These are phyloP conservation scores for Fusarium pilosicola DNA, from an alignment of 2,329 filamentous ascomycete genomes.

Conservation along the genomic window DNA sequence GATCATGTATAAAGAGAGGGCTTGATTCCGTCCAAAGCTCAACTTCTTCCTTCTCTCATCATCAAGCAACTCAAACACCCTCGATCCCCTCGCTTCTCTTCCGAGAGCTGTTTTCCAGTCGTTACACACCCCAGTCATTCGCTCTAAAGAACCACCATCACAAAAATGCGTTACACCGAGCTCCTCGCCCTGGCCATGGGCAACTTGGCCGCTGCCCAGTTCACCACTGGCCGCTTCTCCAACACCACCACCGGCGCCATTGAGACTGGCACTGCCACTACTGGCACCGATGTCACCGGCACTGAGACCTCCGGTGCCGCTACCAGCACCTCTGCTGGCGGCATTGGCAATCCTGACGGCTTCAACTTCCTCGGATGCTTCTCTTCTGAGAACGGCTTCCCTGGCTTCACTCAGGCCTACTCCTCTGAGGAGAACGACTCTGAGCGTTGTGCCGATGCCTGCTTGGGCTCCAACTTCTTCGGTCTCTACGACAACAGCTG, in stretches of 20 bases:
- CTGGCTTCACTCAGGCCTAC: slow-evolving; percentile 33
- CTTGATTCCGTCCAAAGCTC: slow-evolving; percentile 27
- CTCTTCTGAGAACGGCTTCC: slow-evolving; percentile 43
- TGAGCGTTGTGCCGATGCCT: slow-evolving; percentile 38
- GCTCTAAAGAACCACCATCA: slow-evolving; percentile 30
- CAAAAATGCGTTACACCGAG: slow-evolving; percentile 44
- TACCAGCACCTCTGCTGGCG: slow-evolving; percentile 5
- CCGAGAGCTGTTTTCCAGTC: slow-evolving; percentile 45
- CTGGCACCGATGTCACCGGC: not conserved
- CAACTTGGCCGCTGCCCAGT: slow-evolving; percentile 44
- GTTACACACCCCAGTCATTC: slow-evolving; percentile 41
- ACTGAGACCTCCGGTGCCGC: not conserved
- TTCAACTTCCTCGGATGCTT: slow-evolving; percentile 46
- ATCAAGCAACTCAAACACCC: slow-evolving; percentile 41
- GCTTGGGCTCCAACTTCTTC: slow-evolving; percentile 40
- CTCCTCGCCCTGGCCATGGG: slow-evolving; percentile 47
- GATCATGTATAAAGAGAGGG: slow-evolving; percentile 45
- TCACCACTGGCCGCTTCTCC: slow-evolving; percentile 17
- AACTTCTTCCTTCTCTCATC: slow-evolving; percentile 31
- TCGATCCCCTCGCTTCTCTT: slow-evolving; percentile 47
- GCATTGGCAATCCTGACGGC: slow-evolving; percentile 13
- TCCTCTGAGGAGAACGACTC: slow-evolving; percentile 27
- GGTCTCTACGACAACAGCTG: slow-evolving; percentile 43
- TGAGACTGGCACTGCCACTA: not conserved
- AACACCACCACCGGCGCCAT: slow-evolving; percentile 9